Percentiles rank a stretch among this genome's conserved stretches.
Evolutionary conservation across 2,329 filamentous ascomycete species (phyloP).

Genomic region (Diaporthe aspalathi): DNA sequence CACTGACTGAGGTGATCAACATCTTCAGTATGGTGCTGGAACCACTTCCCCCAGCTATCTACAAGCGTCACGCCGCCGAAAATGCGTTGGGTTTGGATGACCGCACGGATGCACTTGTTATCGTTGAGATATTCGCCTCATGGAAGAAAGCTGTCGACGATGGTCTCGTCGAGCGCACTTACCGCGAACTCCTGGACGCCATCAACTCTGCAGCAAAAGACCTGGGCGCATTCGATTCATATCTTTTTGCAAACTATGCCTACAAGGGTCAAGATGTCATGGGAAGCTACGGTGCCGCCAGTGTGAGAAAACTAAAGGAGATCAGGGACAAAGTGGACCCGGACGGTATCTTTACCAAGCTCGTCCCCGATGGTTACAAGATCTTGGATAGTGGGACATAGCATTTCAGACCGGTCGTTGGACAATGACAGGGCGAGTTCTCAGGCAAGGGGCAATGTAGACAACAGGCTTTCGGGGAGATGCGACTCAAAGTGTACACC

Average conservation of each 20-base stretch:
- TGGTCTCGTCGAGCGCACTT: neutral
- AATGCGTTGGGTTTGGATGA: constrained; percentile 34
- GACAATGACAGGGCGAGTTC: too few species aligned
- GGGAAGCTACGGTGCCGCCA: constrained; percentile 29
- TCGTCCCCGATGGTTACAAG: constrained; percentile 10
- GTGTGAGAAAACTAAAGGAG: constrained; percentile 9
- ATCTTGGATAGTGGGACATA: too few species aligned
- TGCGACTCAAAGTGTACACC: too few species aligned
- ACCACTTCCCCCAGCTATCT: constrained; percentile 33
- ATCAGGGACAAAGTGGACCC: constrained; percentile 29
- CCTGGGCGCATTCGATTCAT: constrained; percentile 28
- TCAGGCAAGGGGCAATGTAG: too few species aligned
- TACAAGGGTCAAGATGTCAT: constrained; percentile 30
- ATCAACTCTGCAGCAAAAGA: constrained; percentile 2
- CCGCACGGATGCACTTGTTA: constrained; percentile 13
- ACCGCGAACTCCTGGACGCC: neutral
- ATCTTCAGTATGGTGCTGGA: constrained; percentile 28
- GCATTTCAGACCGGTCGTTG: too few species aligned
- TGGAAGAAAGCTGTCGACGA: constrained; percentile 24
- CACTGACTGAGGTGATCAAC: constrained; percentile 9
- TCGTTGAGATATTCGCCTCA: neutral
- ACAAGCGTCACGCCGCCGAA: constrained; percentile 11
- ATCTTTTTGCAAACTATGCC: constrained; percentile 37
- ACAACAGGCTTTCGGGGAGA: too few species aligned
- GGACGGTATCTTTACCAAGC: neutral